Evolutionary conservation across 2,329 filamentous ascomycete species (phyloP).

Genomic region (Talaromyces sp.): DNA sequence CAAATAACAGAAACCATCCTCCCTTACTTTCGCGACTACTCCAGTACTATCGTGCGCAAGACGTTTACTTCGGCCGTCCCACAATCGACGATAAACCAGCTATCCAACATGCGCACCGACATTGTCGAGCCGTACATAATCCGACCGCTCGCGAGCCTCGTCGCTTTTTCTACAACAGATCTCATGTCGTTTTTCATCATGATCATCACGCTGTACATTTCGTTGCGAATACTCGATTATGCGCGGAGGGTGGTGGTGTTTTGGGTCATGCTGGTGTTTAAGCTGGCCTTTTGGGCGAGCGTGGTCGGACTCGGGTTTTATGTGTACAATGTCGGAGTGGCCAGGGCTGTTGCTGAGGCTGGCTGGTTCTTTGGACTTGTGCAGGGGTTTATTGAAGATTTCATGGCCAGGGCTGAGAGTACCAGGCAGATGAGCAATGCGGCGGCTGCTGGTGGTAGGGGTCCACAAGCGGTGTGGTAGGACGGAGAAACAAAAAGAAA

Average conservation of each 20-base stretch:
- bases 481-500: background rate
- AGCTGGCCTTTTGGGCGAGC: slow-evolving; percentile 59
- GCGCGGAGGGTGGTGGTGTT: slow-evolving; percentile 68
- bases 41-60: slow-evolving; percentile 11
- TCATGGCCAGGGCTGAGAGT: slow-evolving; percentile 22
- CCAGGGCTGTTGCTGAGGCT: slow-evolving; percentile 27
- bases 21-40: slow-evolving; percentile 14
- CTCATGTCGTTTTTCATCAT: slow-evolving; percentile 43
- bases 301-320: slow-evolving; percentile 52
- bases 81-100: slow-evolving; percentile 14
- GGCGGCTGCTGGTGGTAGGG: background rate
- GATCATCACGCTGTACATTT: slow-evolving; percentile 58
- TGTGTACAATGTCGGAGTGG: slow-evolving; percentile 43
- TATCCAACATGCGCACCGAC: slow-evolving; percentile 20
- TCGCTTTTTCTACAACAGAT: slow-evolving; percentile 30
- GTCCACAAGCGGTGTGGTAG: background rate
- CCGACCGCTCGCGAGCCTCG: slow-evolving; percentile 29
- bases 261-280: slow-evolving; percentile 65
- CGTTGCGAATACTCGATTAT: slow-evolving; percentile 61
- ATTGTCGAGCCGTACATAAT: slow-evolving; percentile 50
- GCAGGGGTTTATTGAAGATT: slow-evolving; percentile 59
- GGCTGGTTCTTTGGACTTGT: slow-evolving; percentile 59
- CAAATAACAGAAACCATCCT: slow-evolving; percentile 15
- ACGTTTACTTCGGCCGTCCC: slow-evolving; percentile 1
- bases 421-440: background rate